These are phyloP conservation scores for Phaeoacremonium minimum DNA, from an alignment of 2,329 filamentous ascomycete species.

Conservation along the genomic window DNA sequence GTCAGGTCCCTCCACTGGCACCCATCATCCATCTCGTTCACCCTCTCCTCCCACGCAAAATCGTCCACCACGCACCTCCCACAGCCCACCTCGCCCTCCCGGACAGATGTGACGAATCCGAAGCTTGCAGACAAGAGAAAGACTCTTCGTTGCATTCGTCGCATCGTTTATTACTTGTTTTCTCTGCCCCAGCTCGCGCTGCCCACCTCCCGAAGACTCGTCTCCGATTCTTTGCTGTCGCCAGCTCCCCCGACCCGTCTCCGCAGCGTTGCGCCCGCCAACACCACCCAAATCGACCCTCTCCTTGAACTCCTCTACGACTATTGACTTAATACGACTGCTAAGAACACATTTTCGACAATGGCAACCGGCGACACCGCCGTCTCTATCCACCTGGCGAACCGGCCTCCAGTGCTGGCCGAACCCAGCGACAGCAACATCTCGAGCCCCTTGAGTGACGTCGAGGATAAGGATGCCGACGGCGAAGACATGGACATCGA, in stretches of 20 bases:
- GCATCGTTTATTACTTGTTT: background rate
- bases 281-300: no score
- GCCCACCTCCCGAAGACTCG: background rate
- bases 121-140: background rate
- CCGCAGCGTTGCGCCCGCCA: no score
- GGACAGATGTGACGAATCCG: background rate
- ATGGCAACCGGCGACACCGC: constrained; percentile 50
- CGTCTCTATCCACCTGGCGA: constrained; percentile 43
- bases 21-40: background rate
- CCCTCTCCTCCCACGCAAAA: background rate
- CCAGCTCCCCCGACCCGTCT: background rate
- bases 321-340: no score
- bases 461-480: constrained; percentile 73
- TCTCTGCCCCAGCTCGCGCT: background rate
- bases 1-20: no score
- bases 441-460: constrained; percentile 90
- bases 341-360: constrained; percentile 1
- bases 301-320: no score
- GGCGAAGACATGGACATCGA: constrained; percentile 57
- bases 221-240: background rate
- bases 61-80: background rate
- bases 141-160: background rate
- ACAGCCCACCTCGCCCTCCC: background rate
- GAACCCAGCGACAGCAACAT: constrained; percentile 64
- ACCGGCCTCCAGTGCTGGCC: constrained; percentile 40